Percentiles rank a stretch among this genome's conserved stretches.
Evolutionary conservation across 768 basidiomycete species (phyloP).

Genomic region (Suillus sp.): DNA sequence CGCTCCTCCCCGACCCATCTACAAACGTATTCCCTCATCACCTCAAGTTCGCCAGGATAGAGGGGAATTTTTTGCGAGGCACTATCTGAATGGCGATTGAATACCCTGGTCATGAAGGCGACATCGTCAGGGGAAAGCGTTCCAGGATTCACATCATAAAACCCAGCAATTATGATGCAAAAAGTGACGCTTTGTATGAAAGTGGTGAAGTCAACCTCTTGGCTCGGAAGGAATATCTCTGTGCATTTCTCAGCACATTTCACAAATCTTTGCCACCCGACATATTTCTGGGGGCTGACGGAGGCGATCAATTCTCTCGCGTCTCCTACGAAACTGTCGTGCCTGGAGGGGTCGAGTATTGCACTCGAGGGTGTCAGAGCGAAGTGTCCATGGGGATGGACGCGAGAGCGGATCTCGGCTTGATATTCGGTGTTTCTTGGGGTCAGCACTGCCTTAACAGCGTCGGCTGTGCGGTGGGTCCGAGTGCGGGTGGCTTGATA

Average conservation of each 20-base stretch:
- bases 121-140: slow-evolving; percentile 37
- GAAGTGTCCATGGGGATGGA: slow-evolving; percentile 5
- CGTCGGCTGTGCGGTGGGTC: neutral
- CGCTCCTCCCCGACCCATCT: slow-evolving; percentile 39
- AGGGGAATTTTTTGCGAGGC: neutral
- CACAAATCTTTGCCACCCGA: neutral
- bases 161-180: slow-evolving; percentile 42
- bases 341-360: neutral
- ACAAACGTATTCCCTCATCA: slow-evolving; percentile 34
- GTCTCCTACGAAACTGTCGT: neutral
- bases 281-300: neutral
- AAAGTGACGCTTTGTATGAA: slow-evolving; percentile 50
- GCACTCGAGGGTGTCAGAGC: slow-evolving; percentile 1
- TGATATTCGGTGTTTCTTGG: neutral
- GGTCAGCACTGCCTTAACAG: neutral
- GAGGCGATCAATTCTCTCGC: neutral
- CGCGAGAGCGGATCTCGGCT: slow-evolving; percentile 2
- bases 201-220: slow-evolving; percentile 33
- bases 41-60: slow-evolving; percentile 29
- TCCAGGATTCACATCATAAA: slow-evolving; percentile 34
- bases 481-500: neutral
- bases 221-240: slow-evolving; percentile 16
- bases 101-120: slow-evolving; percentile 37
- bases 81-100: slow-evolving; percentile 29
- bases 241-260: neutral